These are phyloP conservation scores for Prunus mume DNA, from an alignment of 306 rosid genomes.

Conservation along the genomic window DNA sequence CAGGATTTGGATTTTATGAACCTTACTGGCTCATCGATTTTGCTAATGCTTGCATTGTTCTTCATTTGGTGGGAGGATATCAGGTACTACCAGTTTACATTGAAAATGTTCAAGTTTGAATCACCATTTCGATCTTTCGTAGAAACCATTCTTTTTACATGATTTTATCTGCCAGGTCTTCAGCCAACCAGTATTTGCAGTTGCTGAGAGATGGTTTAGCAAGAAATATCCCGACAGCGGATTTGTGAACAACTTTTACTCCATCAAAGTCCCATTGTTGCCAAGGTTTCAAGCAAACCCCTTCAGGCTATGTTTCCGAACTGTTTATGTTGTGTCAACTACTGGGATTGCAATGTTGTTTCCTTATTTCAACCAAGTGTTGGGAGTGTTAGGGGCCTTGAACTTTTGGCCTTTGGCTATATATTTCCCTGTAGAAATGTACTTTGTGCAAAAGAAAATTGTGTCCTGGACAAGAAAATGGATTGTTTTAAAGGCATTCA, in stretches of 20 bases:
- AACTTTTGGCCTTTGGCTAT: slow-evolving; percentile 83
- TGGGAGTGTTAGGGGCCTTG: slow-evolving; percentile 76
- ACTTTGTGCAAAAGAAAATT: slow-evolving; percentile 64
- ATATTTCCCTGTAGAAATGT: slow-evolving; percentile 88
- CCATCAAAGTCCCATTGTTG: slow-evolving; percentile 45
- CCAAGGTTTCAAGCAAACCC: slow-evolving; percentile 45
- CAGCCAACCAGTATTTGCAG: slow-evolving; percentile 57
- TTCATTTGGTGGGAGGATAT: slow-evolving; percentile 88
- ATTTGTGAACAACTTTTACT: slow-evolving; percentile 52
- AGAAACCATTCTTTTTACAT: not conserved
- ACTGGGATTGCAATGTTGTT: slow-evolving; percentile 67
- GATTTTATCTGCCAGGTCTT: slow-evolving; percentile 44
- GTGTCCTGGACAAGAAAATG: slow-evolving; percentile 68
- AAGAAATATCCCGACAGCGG: slow-evolving; percentile 51
- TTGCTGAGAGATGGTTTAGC: slow-evolving; percentile 59
- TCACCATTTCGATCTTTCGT: not conserved
- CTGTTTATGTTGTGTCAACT: slow-evolving; percentile 65
- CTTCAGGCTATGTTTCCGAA: slow-evolving; percentile 63
- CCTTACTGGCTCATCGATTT: slow-evolving; percentile 84
- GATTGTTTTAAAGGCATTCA: slow-evolving; percentile 55
- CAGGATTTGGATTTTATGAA: slow-evolving; percentile 78
- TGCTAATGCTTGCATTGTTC: slow-evolving; percentile 80
- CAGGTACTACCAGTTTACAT: slow-evolving; percentile 46
- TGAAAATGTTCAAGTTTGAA: not conserved
- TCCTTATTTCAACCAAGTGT: slow-evolving; percentile 79